Conservation (phyloP, 495 filamentous ascomycete species). For the Penicillium angulare region DNA sequence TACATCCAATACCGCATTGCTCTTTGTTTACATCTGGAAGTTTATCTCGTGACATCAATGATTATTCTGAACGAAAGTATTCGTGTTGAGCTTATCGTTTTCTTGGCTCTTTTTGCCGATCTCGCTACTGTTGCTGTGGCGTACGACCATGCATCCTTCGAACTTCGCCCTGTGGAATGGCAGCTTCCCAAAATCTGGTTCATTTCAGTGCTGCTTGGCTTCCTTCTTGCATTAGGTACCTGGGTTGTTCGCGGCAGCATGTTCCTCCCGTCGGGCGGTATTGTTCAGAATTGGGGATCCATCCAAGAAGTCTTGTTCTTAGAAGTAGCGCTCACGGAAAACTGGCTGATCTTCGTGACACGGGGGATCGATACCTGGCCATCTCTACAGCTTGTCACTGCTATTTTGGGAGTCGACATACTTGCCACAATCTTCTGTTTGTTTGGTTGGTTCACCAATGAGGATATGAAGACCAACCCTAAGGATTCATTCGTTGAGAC, state of each 20-base stretch:
- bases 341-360: constrained; percentile 77
- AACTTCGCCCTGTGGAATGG: constrained; percentile 70
- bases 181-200: constrained; percentile 77
- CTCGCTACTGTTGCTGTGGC: constrained; percentile 72
- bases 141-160: constrained; percentile 71
- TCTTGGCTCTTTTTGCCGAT: constrained; percentile 72
- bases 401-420: constrained; percentile 65
- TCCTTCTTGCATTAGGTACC: constrained; percentile 64
- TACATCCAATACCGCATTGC: constrained; percentile 79
- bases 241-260: constrained; percentile 67
- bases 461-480: constrained; percentile 44
- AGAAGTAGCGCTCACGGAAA: constrained; percentile 69
- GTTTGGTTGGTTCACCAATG: constrained; percentile 66
- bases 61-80: constrained; percentile 73
- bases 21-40: constrained; percentile 70
- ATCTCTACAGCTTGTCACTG: constrained; percentile 63
- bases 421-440: constrained; percentile 68
- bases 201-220: constrained; percentile 62
- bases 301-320: constrained; percentile 71
- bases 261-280: constrained; percentile 64
- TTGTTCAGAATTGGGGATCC: constrained; percentile 67
- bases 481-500: constrained; percentile 44
- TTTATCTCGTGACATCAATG: constrained; percentile 71
- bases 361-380: constrained; percentile 65
- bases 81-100: constrained; percentile 64